A percentile compares a stretch with the other conserved stretches of the same genome.
These are phyloP conservation scores for Crithidia sp. DNA, from an alignment of 208 protist genomes.

Conservation along the genomic window DNA sequence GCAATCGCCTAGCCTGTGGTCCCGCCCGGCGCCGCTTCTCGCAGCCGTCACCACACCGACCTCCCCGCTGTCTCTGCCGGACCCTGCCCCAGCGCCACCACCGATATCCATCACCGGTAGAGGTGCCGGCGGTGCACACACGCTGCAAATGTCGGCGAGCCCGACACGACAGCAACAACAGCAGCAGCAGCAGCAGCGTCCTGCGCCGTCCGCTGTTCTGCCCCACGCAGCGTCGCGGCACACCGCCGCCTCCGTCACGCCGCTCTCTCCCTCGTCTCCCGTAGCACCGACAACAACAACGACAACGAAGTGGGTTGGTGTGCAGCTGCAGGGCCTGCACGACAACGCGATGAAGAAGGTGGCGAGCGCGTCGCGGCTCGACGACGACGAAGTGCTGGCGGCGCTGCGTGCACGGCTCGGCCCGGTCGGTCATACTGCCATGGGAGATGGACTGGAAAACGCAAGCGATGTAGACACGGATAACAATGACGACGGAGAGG, in stretches of 20 bases:
- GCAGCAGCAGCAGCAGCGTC: not conserved
- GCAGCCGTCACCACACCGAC: not conserved
- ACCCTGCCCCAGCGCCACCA: not conserved
- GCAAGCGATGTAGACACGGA: not conserved
- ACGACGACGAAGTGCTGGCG: slow-evolving; percentile 1
- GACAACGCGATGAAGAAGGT: slow-evolving; percentile 10
- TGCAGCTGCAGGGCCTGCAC: slow-evolving; percentile 7
- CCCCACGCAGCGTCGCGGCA: not conserved
- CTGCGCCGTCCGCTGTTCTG: too few species aligned
- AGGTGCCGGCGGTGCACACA: too few species aligned
- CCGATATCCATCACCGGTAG: too few species aligned
- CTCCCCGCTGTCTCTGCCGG: not conserved
- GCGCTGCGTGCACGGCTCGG: slow-evolving; percentile 12
- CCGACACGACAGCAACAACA: not conserved
- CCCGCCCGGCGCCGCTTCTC: not conserved
- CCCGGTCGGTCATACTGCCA: not conserved
- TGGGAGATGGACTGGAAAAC: not conserved
- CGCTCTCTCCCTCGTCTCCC: not conserved
- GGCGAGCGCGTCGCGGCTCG: not conserved
- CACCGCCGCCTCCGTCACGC: not conserved
- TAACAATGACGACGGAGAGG: not conserved
- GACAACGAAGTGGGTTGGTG: slow-evolving; percentile 13
- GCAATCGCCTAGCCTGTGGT: slow-evolving; percentile 14
- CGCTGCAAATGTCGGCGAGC: too few species aligned
- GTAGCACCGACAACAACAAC: not conserved